Percentiles rank a stretch among this genome's conserved stretches.
These are phyloP conservation scores for Pichia sp. DNA, from an alignment of 1,139 yeast species.

Conservation along the genomic window DNA sequence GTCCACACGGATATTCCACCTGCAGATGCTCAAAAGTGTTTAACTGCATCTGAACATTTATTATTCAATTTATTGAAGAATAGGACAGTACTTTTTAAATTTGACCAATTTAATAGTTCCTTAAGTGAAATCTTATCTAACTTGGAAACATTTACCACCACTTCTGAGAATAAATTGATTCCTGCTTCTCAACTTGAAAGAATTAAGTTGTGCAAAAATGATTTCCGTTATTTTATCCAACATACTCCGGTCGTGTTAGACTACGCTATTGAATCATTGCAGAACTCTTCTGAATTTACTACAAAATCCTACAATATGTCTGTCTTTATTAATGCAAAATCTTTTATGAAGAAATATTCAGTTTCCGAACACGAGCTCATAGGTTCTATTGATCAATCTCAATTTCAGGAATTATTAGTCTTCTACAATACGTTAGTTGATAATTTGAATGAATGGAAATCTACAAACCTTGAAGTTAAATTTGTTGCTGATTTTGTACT, in stretches of 20 bases:
- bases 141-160: slow-evolving; percentile 12
- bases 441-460: slow-evolving; percentile 31
- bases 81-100: slow-evolving; percentile 39
- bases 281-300: slow-evolving; percentile 23
- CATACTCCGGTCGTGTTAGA: slow-evolving; percentile 50
- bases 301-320: slow-evolving; percentile 2
- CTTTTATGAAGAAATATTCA: neutral
- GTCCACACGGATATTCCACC: slow-evolving; percentile 72
- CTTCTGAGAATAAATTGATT: slow-evolving; percentile 1
- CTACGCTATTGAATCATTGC: slow-evolving; percentile 37
- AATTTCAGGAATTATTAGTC: slow-evolving; percentile 6
- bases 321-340: slow-evolving; percentile 16
- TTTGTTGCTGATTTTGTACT: slow-evolving; percentile 45
- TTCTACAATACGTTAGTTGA: slow-evolving; percentile 21
- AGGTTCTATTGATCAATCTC: slow-evolving; percentile 12
- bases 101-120: slow-evolving; percentile 3
- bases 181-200: neutral
- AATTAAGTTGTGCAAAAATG: neutral
- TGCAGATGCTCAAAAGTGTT: slow-evolving; percentile 66
- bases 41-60: slow-evolving; percentile 75
- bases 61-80: slow-evolving; percentile 47
- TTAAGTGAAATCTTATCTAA: slow-evolving; percentile 2
- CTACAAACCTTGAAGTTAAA: slow-evolving; percentile 26
- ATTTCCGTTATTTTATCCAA: slow-evolving; percentile 6
- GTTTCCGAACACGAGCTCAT: slow-evolving; percentile 6